phyloP scores from a whole-genome alignment of 192 early-diverging fungal genomes.

The Entophlyctis luteolus region DNA sequence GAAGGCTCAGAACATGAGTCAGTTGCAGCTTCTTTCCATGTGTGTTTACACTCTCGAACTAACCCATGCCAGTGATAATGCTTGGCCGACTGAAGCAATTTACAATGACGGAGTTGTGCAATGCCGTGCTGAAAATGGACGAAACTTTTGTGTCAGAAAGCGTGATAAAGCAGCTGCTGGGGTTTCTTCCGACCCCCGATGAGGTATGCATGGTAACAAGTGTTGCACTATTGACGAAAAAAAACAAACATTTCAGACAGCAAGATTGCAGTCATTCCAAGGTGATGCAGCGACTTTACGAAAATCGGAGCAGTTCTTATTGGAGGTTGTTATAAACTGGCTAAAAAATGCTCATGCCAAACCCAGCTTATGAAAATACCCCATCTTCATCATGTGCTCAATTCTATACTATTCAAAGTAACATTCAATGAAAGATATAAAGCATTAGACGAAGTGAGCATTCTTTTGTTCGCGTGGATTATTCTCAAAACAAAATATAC shows the following conservation, averaged over 20 bases:
- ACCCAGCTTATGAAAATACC: constrained; percentile 37
- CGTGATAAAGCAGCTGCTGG: constrained; percentile 34
- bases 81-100: constrained; percentile 28
- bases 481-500: background rate
- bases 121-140: constrained; percentile 23
- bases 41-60: background rate
- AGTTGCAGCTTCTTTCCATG: background rate
- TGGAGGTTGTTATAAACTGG: constrained; percentile 6
- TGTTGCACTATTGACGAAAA: background rate
- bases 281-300: constrained; percentile 23
- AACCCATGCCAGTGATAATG: constrained; percentile 33
- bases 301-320: constrained; percentile 34
- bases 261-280: constrained; percentile 17
- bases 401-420: constrained; percentile 32
- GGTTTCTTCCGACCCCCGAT: constrained; percentile 28
- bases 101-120: constrained; percentile 23
- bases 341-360: background rate
- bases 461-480: background rate
- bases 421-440: constrained; percentile 32
- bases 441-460: constrained; percentile 27
- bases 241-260: constrained; percentile 4
- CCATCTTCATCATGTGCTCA: constrained; percentile 14
- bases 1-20: constrained; percentile 49
- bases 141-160: constrained; percentile 33
- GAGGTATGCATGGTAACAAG: constrained; percentile 31